These are phyloP conservation scores for Entomophthora muscae DNA, from an alignment of 371 early-diverging fungal genomes.

Conservation along the genomic window DNA sequence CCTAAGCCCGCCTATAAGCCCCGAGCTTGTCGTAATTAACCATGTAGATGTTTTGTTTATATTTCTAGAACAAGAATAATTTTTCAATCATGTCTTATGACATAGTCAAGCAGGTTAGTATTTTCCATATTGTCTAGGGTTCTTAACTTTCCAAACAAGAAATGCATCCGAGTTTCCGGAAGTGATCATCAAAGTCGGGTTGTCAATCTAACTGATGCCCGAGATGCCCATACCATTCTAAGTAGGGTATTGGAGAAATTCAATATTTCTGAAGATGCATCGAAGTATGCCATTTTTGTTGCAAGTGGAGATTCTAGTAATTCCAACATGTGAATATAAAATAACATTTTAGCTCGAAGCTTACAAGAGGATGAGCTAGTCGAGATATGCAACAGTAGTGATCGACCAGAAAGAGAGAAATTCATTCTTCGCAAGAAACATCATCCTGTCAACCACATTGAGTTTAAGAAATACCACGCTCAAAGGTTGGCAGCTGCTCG, in stretches of 20 bases:
- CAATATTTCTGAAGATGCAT: slow-evolving; percentile 37
- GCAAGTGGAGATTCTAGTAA: slow-evolving; percentile 34
- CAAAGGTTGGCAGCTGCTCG: slow-evolving; percentile 8
- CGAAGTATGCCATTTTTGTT: slow-evolving; percentile 37
- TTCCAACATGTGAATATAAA: too few species aligned
- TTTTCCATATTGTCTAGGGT: background rate
- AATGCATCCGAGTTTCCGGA: slow-evolving; percentile 44
- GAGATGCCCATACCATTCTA: slow-evolving; percentile 32
- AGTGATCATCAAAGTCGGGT: slow-evolving; percentile 44
- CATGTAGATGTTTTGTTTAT: background rate
- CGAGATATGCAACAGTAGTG: slow-evolving; percentile 44
- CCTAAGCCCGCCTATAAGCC: background rate
- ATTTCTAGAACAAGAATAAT: background rate
- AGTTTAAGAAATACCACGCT: slow-evolving; percentile 22
- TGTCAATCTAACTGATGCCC: slow-evolving; percentile 34
- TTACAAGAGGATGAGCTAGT: slow-evolving; percentile 48
- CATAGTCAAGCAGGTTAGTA: background rate
- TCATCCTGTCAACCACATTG: slow-evolving; percentile 35
- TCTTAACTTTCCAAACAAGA: slow-evolving; percentile 19
- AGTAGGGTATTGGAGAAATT: slow-evolving; percentile 42
- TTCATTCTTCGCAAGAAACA: slow-evolving; percentile 57
- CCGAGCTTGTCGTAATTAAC: background rate
- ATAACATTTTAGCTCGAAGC: slow-evolving; percentile 18
- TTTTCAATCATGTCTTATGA: background rate
- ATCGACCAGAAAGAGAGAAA: slow-evolving; percentile 50